Evolutionary conservation across 495 filamentous ascomycete genomes (phyloP), one percentile per base, ranked within the genome.

Genomic region (Penicillium desertorum): DNA sequence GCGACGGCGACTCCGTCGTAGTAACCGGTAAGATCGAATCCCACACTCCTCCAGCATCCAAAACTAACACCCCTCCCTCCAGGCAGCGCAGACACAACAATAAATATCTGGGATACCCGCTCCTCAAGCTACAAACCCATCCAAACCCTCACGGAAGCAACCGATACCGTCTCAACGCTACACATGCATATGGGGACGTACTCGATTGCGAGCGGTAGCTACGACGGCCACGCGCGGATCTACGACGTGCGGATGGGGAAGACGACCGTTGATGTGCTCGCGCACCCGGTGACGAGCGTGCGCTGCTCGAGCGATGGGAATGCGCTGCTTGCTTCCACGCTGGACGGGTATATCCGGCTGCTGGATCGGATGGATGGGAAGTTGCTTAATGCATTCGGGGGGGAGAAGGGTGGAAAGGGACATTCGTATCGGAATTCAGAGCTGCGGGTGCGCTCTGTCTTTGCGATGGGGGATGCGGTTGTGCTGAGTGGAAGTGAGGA

Each of bases 191-290:
- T 70, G 68, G 60, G 71, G 17, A 71, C 65, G 0, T 76, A 77
- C 46, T 77, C 75, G 3, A 77, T 79, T 19, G 71, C 73, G 5
- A 78, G 75, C 5, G 93, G 89, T 0, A 91, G 90, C 69, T 92
- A 96, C 36, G 94, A 98, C 72, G 94, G 92, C 19, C 80, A 87
- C 59, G 81, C 92, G 8, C 80, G 95, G 54, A 75, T 81, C 43
- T 98, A 98, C 72, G 94, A 98, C 75, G 64, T 97, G n/a, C 80
- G 92, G 25, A 89, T 84, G 82, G 95, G 94, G 0, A 75, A 76
- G 61, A 77, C 87, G 17, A 81, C 83, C 16, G 83, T 86, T 5
- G 94, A 98, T 75, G 83, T 92, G 4, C 66, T 80, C 12, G 76
- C 67, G 16, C 69, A 76, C 23, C 75, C 77, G 9, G 72, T 80